Evolutionary conservation across 371 early-diverging fungal species (phyloP).

Genomic region (Syncephalis plumigaleata): DNA sequence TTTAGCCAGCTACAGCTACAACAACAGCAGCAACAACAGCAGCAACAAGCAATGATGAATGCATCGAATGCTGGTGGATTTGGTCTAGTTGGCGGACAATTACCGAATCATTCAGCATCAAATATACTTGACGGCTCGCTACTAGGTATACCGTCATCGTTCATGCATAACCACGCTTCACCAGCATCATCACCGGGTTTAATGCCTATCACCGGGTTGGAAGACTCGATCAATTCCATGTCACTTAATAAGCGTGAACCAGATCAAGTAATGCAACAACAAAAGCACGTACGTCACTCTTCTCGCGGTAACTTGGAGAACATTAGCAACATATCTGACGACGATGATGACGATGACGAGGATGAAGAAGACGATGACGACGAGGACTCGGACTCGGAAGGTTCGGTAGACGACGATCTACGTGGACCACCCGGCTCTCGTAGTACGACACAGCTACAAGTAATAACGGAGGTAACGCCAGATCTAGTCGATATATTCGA

Average conservation of each 20-base stretch:
- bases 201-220: neutral
- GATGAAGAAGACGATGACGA: conserved; percentile 3
- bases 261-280: neutral
- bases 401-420: too few species aligned
- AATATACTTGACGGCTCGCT: neutral
- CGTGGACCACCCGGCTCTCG: too few species aligned
- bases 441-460: too few species aligned
- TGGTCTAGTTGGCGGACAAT: neutral
- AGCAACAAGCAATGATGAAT: too few species aligned
- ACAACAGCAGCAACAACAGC: too few species aligned
- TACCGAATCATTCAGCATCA: neutral
- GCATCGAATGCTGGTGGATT: too few species aligned
- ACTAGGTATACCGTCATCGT: too few species aligned
- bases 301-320: neutral
- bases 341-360: neutral
- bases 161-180: neutral
- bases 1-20: too few species aligned
- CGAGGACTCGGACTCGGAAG: conserved; percentile 1
- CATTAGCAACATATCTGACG: neutral
- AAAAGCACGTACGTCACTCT: neutral
- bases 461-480: too few species aligned
- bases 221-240: neutral
- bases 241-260: neutral
- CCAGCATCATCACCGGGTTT: neutral
- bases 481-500: conserved; percentile 2